phyloP scores from a whole-genome alignment of 805 yeast genomes.

The Myxozyma neotropica region DNA sequence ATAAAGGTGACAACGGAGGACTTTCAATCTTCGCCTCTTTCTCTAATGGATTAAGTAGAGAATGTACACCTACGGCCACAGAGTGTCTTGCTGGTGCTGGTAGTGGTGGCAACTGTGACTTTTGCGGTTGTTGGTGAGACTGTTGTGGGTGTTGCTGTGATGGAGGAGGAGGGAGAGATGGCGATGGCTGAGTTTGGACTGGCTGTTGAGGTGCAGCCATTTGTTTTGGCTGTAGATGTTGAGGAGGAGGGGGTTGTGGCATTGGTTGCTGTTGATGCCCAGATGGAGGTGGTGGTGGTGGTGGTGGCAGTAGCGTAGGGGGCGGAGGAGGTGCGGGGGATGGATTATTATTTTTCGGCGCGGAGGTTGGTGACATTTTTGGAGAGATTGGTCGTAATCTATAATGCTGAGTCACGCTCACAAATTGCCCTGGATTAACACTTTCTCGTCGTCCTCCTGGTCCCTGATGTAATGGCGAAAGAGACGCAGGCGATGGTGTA shows the following conservation, averaged over 20 bases:
- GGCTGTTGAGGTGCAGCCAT: conserved; percentile 5
- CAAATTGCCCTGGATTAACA: conserved; percentile 27
- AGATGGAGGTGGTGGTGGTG: conserved; percentile 6
- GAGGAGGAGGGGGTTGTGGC: conserved; percentile 4
- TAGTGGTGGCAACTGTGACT: too few relatives aligned
- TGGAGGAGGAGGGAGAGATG: conserved; percentile 1
- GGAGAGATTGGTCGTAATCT: conserved; percentile 22
- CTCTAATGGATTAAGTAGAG: conserved; percentile 28
- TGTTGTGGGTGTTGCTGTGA: background rate
- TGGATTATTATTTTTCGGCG: background rate
- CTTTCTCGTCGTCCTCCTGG: conserved; percentile 15
- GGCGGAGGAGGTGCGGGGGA: background rate
- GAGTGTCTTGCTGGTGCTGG: conserved; percentile 7
- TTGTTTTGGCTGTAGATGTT: background rate
- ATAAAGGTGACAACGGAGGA: conserved; percentile 30
- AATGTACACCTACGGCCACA: conserved; percentile 22
- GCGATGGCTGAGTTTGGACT: background rate
- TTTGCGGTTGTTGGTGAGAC: conserved; percentile 6
- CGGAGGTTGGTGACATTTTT: conserved; percentile 11
- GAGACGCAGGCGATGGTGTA: conserved; percentile 18
- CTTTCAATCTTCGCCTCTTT: conserved; percentile 22
- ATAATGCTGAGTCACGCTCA: conserved; percentile 26
- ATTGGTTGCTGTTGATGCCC: conserved; percentile 6
- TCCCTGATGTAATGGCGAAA: conserved; percentile 19
- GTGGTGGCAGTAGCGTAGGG: conserved; percentile 12